phyloP scores from a whole-genome alignment of 495 filamentous ascomycete genomes.

The Friedmanniomyces simplex region DNA sequence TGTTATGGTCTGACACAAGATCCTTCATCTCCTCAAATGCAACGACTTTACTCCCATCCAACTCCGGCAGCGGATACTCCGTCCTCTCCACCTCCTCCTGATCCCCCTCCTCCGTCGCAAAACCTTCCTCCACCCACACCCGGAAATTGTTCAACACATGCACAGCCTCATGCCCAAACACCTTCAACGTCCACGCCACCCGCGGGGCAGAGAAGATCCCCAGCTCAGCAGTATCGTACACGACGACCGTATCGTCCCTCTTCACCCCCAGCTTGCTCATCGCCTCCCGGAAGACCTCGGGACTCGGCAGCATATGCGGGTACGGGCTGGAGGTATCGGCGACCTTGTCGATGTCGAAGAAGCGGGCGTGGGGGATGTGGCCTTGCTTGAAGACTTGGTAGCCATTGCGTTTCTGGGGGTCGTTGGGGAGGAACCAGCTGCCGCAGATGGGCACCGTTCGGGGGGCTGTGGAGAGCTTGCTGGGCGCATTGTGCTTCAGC shows the following conservation, averaged over 20 bases:
- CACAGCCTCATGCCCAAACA: constrained; percentile 84
- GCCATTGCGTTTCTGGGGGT: constrained; percentile 62
- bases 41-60: constrained; percentile 48
- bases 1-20: constrained; percentile 60
- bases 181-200: constrained; percentile 81
- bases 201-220: constrained; percentile 91
- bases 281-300: constrained; percentile 68
- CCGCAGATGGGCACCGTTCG: constrained; percentile 82
- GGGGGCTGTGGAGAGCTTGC: constrained; percentile 63
- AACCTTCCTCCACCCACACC: constrained; percentile 72
- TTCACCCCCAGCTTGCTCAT: constrained; percentile 83
- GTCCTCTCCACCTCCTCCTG: constrained; percentile 39
- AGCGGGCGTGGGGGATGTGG: constrained; percentile 79
- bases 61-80: constrained; percentile 44
- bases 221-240: constrained; percentile 80
- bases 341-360: constrained; percentile 89
- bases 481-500: constrained; percentile 62
- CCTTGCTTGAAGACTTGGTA: constrained; percentile 60
- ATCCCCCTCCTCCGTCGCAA: constrained; percentile 67
- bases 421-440: constrained; percentile 93
- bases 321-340: constrained; percentile 81
- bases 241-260: constrained; percentile 76
- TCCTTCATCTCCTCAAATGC: constrained; percentile 71
- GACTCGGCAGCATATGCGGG: constrained; percentile 89
- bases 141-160: constrained; percentile 92